Evolutionary conservation across 106 monocot species (phyloP), one percentile per base, ranked within the genome.

Genomic region (Dendrobium nobile): DNA sequence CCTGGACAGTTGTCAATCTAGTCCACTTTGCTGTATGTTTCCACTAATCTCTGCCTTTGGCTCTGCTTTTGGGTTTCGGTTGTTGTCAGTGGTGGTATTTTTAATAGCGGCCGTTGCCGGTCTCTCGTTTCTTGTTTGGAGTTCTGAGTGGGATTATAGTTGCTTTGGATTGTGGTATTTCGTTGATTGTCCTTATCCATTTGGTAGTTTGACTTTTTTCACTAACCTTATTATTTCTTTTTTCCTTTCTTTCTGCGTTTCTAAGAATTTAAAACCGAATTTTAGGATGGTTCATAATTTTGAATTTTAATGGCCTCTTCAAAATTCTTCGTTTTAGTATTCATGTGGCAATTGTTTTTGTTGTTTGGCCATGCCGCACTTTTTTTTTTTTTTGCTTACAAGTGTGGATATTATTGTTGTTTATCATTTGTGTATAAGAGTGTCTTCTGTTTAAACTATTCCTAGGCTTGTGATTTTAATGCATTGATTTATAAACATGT

Each of bases 1-100:
- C 94, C n/a, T 94, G 94, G 94, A 91, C 91, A 77, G 42, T 84
- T 77, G 91, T 94, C 82, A 90, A 91, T 48, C 94, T 94, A 27
- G 64, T 64, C 56, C 94, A 94, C 65, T 94, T 94, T 56, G 82
- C 64, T 61, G 91, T 94, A 85, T 44, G 43, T 74, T 74, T 74
- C 72, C 37, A 72, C 40, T 72, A 15, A 10, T 72, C 72, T 74
- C 74, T 11, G 42, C 7, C 43, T 43, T 74, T 41, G 43, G 42
- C 1, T 74, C 20, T n/a, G 18, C 37, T 16, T 16, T 70, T 4
- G 70, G 70, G 70, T 37, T 70, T 70, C 6, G 67, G 28, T 37
- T 70, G 70, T 70, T 70, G 33, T 37, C 15, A 70, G 70, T 37
- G 70, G 16, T 4, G 28, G 31, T 70, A 70, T 70, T 65, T 65